phyloP scores from a whole-genome alignment of 2,329 filamentous ascomycete genomes.

The Bipolaris cookei region DNA sequence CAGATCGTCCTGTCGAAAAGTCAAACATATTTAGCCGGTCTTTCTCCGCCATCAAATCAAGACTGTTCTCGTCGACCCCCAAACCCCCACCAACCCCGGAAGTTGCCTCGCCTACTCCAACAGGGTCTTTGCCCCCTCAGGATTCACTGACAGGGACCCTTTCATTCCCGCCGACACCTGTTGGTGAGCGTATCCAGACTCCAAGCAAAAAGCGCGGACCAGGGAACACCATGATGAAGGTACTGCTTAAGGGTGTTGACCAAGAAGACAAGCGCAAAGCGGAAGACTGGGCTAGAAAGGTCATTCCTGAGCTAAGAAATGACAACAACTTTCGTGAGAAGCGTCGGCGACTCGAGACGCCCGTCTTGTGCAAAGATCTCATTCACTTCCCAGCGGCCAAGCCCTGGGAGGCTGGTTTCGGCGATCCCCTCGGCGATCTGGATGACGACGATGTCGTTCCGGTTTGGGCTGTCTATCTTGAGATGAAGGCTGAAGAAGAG shows the following conservation, averaged over 20 bases:
- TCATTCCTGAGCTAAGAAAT: constrained; percentile 28
- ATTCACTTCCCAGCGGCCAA: constrained; percentile 36
- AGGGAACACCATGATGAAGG: constrained; percentile 23
- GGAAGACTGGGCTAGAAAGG: constrained; percentile 35
- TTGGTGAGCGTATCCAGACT: constrained; percentile 34
- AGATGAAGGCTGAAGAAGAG: constrained; percentile 34
- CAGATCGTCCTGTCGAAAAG: constrained; percentile 14
- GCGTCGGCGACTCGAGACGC: constrained; percentile 37
- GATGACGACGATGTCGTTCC: constrained; percentile 40
- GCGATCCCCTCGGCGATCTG: constrained; percentile 35
- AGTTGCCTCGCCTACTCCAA: constrained; percentile 16
- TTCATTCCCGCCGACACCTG: constrained; percentile 35
- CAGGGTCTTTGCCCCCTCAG: constrained; percentile 19
- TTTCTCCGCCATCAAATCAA: constrained; percentile 32
- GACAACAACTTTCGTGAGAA: constrained; percentile 33
- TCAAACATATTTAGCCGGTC: constrained; percentile 27
- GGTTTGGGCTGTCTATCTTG: constrained; percentile 40
- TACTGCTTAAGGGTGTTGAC: constrained; percentile 31
- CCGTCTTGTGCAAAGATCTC: constrained; percentile 36
- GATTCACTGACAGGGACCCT: constrained; percentile 31
- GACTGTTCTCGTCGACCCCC: constrained; percentile 19
- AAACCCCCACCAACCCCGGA: constrained; percentile 9
- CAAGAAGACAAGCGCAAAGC: constrained; percentile 28
- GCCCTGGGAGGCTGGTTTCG: constrained; percentile 44
- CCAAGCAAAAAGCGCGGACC: constrained; percentile 23